Evolutionary conservation across 2,329 filamentous ascomycete species (phyloP).

Genomic region (Elsinoe arachidis): DNA sequence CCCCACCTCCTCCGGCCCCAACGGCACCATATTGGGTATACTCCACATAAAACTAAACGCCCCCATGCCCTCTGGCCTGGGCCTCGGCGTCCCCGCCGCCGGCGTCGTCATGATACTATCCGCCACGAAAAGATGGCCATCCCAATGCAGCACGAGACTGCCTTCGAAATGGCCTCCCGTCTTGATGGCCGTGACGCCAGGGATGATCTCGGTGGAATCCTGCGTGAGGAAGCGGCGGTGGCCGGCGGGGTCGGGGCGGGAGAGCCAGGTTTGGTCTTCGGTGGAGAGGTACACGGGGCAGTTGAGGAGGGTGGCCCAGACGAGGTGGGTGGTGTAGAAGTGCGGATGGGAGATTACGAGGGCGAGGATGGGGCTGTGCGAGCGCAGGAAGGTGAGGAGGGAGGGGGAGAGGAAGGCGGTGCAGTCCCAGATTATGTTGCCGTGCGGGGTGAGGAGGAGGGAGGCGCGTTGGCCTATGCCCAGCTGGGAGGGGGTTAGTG

Average conservation of each 20-base stretch:
- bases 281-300: slow-evolving; percentile 61
- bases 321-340: slow-evolving; percentile 67
- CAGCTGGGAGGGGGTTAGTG: slow-evolving; percentile 40
- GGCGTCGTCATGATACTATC: slow-evolving; percentile 70
- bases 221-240: slow-evolving; percentile 39
- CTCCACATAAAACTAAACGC: slow-evolving; percentile 68
- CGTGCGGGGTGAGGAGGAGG: slow-evolving; percentile 54
- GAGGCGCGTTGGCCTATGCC: slow-evolving; percentile 70
- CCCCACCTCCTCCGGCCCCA: slow-evolving; percentile 54
- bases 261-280: slow-evolving; percentile 60
- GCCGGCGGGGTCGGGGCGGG: slow-evolving; percentile 33
- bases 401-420: slow-evolving; percentile 59
- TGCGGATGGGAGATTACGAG: slow-evolving; percentile 64
- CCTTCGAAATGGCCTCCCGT: slow-evolving; percentile 74
- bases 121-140: slow-evolving; percentile 58
- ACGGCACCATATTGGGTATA: slow-evolving; percentile 64
- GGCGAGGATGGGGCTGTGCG: slow-evolving; percentile 56
- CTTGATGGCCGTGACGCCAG: slow-evolving; percentile 55
- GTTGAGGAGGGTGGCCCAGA: slow-evolving; percentile 61
- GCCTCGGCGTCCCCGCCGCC: slow-evolving; percentile 29
- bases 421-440: slow-evolving; percentile 75
- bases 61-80: slow-evolving; percentile 37
- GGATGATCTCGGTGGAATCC: slow-evolving; percentile 27
- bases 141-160: slow-evolving; percentile 57
- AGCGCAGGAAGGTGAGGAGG: slow-evolving; percentile 51